Conservation (phyloP, 169 alveolate genomes). For the Babesia sp. region DNA sequence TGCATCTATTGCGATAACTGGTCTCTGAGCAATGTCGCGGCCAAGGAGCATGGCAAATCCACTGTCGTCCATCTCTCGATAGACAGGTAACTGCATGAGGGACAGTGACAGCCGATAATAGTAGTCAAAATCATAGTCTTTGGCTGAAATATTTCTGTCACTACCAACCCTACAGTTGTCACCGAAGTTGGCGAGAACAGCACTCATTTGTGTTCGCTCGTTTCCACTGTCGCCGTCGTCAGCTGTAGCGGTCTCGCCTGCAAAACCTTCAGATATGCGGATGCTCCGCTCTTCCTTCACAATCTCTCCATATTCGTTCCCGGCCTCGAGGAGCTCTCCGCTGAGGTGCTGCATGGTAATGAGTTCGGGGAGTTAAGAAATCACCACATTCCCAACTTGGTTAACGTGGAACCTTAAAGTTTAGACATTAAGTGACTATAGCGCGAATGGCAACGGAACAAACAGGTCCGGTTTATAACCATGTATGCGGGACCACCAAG, state of each 20-base stretch:
- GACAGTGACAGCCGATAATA: constrained; percentile 50
- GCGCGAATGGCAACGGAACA: no score
- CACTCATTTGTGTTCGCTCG: neutral
- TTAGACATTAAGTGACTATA: no score
- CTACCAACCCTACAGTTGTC: constrained; percentile 48
- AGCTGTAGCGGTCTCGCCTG: neutral
- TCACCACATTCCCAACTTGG: no score
- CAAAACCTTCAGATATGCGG: constrained; percentile 60
- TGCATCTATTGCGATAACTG: constrained; percentile 60
- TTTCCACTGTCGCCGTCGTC: neutral
- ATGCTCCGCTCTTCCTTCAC: constrained; percentile 53
- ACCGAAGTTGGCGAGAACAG: constrained; percentile 34
- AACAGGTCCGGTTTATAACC: no score
- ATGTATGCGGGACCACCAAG: no score
- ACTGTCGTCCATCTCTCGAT: constrained; percentile 43
- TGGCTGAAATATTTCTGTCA: constrained; percentile 41
- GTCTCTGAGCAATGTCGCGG: constrained; percentile 43
- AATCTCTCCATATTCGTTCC: constrained; percentile 61
- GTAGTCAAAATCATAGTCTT: constrained; percentile 49
- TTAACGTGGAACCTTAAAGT: no score
- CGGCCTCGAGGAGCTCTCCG: constrained; percentile 48
- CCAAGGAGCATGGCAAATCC: constrained; percentile 23
- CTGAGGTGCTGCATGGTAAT: constrained; percentile 25
- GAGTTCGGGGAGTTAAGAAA: no score
- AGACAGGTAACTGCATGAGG: constrained; percentile 47